phyloP scores from a whole-genome alignment of 139 green algal genomes.

The Picocystis salinarum region DNA sequence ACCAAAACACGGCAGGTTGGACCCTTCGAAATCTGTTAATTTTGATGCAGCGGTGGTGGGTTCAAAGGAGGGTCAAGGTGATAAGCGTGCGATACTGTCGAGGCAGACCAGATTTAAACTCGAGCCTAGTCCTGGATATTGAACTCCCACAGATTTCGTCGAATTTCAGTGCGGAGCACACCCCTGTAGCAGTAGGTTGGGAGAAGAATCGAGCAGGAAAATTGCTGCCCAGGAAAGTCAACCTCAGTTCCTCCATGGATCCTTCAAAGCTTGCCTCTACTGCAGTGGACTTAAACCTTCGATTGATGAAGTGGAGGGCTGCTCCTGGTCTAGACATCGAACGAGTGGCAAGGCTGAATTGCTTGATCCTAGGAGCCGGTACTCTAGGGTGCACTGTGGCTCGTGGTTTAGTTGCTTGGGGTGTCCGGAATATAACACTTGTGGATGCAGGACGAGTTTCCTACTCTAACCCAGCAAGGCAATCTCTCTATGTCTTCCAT shows the following conservation, averaged over 20 bases:
- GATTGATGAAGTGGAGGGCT: constrained; percentile 88
- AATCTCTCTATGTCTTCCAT: constrained; percentile 70
- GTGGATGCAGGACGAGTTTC: constrained; percentile 61
- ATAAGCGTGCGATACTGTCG: too few relatives aligned
- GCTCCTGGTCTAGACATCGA: constrained; percentile 49
- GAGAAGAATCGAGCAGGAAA: not conserved
- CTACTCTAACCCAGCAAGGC: constrained; percentile 76
- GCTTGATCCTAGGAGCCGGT: constrained; percentile 77
- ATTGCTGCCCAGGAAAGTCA: constrained; percentile 6
- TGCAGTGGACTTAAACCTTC: constrained; percentile 83
- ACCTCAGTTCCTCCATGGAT: constrained; percentile 54
- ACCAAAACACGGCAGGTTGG: too few relatives aligned
- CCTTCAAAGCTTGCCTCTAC: constrained; percentile 30
- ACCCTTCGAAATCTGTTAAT: too few relatives aligned
- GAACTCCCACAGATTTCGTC: too few relatives aligned
- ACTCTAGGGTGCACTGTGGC: constrained; percentile 73
- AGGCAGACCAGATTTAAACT: too few relatives aligned
- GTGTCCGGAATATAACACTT: constrained; percentile 65
- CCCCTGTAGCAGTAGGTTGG: not conserved
- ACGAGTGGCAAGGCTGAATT: constrained; percentile 30
- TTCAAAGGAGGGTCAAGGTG: too few relatives aligned
- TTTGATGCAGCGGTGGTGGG: too few relatives aligned
- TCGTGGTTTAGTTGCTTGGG: constrained; percentile 75
- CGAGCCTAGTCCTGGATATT: too few relatives aligned
- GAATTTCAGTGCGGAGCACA: too few relatives aligned